phyloP scores from a whole-genome alignment of 805 yeast genomes.

The Teunomyces lycoperdinae region DNA sequence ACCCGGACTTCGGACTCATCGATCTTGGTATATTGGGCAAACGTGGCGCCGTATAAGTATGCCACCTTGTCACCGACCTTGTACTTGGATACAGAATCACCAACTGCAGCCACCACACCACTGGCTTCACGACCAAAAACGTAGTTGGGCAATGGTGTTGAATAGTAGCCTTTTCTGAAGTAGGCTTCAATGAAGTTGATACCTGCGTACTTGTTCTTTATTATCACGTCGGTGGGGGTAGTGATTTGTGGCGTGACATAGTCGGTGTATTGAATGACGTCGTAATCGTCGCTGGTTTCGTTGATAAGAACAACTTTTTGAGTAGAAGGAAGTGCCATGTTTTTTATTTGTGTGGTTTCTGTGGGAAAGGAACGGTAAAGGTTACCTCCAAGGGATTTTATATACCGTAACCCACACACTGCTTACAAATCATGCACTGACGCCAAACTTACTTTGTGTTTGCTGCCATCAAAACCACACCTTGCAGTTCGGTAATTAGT shows the following conservation, averaged over 20 bases:
- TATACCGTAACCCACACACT: neutral
- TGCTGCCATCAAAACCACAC: no score
- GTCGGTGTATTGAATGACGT: slow-evolving; percentile 58
- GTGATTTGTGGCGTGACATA: slow-evolving; percentile 57
- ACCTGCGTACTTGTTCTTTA: slow-evolving; percentile 77
- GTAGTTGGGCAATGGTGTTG: slow-evolving; percentile 50
- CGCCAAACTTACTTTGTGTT: no score
- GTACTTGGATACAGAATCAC: slow-evolving; percentile 52
- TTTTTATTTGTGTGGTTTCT: neutral
- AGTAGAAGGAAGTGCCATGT: slow-evolving; percentile 43
- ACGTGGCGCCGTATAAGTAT: slow-evolving; percentile 49
- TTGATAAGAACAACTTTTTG: slow-evolving; percentile 57
- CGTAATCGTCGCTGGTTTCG: slow-evolving; percentile 53
- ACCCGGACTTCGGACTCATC: slow-evolving; percentile 32
- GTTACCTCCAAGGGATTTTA: neutral
- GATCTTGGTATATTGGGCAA: slow-evolving; percentile 70
- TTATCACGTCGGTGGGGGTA: slow-evolving; percentile 53
- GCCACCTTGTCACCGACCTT: slow-evolving; percentile 72
- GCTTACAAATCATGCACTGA: neutral
- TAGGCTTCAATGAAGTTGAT: slow-evolving; percentile 80
- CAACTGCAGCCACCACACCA: slow-evolving; percentile 67
- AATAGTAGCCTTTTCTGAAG: slow-evolving; percentile 77
- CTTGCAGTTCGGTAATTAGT: no score
- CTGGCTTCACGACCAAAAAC: slow-evolving; percentile 72
- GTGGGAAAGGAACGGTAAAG: neutral